Evolutionary conservation across 768 basidiomycete species (phyloP).

Genomic region (Leccinellum luteum): DNA sequence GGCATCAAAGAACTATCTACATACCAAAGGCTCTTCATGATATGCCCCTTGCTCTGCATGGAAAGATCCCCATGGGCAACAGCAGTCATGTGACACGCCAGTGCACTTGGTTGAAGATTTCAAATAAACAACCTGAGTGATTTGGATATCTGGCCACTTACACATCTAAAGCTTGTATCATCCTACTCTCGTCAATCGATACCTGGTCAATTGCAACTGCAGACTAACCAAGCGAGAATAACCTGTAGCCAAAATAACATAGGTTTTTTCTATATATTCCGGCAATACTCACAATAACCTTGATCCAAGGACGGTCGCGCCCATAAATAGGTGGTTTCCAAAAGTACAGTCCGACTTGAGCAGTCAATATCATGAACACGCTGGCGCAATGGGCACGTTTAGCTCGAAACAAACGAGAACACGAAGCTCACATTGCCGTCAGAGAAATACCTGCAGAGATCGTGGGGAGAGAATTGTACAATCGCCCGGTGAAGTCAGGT

Average conservation of each 20-base stretch:
- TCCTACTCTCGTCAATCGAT: slow-evolving; percentile 15
- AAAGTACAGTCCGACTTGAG: slow-evolving; percentile 25
- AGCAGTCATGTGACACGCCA: slow-evolving; percentile 6
- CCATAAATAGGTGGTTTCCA: slow-evolving; percentile 10
- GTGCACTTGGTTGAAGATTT: slow-evolving; percentile 8
- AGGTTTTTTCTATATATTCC: too few species aligned
- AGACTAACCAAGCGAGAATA: slow-evolving; percentile 21
- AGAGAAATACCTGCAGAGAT: slow-evolving; percentile 13
- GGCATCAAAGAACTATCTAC: neutral
- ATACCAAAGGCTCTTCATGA: neutral
- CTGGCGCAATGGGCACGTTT: slow-evolving; percentile 1
- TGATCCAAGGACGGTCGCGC: slow-evolving; percentile 23
- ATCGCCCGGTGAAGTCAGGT: neutral
- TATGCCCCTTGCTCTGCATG: fast-evolving
- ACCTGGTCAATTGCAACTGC: neutral
- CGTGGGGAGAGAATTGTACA: slow-evolving; percentile 6
- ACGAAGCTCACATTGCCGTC: slow-evolving; percentile 7
- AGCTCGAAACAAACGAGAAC: neutral
- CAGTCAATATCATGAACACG: slow-evolving; percentile 19
- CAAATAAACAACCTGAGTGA: neutral
- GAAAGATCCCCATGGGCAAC: neutral
- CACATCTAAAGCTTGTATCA: slow-evolving; percentile 15
- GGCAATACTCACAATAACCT: slow-evolving; percentile 14
- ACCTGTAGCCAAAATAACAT: slow-evolving; percentile 10
- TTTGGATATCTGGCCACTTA: neutral